phyloP scores from a whole-genome alignment of 805 yeast species.

The Pichia occidentalis region DNA sequence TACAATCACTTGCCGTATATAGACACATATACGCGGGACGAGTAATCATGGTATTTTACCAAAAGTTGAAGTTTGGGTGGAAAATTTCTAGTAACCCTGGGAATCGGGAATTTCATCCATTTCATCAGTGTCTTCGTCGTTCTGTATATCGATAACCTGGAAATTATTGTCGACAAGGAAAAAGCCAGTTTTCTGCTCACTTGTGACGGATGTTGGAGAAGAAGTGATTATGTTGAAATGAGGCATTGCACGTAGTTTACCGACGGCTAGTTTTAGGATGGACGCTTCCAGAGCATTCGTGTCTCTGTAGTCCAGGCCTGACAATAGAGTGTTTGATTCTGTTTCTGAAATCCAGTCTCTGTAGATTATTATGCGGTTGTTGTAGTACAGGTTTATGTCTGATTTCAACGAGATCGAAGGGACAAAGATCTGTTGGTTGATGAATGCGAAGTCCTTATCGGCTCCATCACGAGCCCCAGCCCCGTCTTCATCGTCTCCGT shows the following conservation, averaged over 20 bases:
- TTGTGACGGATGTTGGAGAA: slow-evolving; percentile 7
- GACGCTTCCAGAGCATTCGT: slow-evolving; percentile 18
- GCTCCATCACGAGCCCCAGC: neutral
- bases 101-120: slow-evolving; percentile 14
- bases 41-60: too few relatives aligned
- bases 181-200: slow-evolving; percentile 8
- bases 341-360: slow-evolving; percentile 26
- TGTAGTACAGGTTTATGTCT: slow-evolving; percentile 23
- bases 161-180: slow-evolving; percentile 13
- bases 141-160: slow-evolving; percentile 13
- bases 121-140: neutral
- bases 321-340: slow-evolving; percentile 2
- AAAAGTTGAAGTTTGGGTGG: too few relatives aligned
- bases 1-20: too few relatives aligned
- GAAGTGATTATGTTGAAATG: slow-evolving; percentile 21
- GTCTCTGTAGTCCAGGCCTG: slow-evolving; percentile 11
- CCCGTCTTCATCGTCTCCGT: neutral
- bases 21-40: too few relatives aligned
- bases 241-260: slow-evolving; percentile 19
- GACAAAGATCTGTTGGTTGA: slow-evolving; percentile 28
- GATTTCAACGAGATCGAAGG: slow-evolving; percentile 27
- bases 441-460: slow-evolving; percentile 5
- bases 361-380: slow-evolving; percentile 26
- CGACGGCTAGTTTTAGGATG: slow-evolving; percentile 17
- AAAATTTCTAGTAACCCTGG: slow-evolving; percentile 7